Percentiles rank a stretch among this genome's conserved stretches.
These are phyloP conservation scores for Tetracladium setigerum DNA, from an alignment of 495 filamentous ascomycete genomes.

Conservation along the genomic window DNA sequence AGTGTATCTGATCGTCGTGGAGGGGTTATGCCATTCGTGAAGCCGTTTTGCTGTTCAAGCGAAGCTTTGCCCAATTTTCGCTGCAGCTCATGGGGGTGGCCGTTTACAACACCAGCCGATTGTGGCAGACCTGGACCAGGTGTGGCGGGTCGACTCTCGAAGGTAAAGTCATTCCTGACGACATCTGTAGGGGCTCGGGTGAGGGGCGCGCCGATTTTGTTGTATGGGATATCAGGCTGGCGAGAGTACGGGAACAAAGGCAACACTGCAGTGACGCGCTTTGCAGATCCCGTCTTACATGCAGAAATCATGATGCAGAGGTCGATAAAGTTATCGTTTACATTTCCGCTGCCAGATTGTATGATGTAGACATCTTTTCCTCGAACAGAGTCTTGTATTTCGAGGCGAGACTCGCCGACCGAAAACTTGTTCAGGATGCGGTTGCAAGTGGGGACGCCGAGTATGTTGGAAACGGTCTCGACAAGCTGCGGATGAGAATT, in stretches of 20 bases:
- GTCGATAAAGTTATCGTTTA: conserved; percentile 95
- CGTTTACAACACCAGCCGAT: conserved; percentile 44
- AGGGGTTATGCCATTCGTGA: conserved; percentile 26
- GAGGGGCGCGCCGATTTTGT: conserved; percentile 84
- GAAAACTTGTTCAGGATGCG: conserved; percentile 85
- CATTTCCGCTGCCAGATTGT: conserved; percentile 78
- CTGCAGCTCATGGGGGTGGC: conserved; percentile 58
- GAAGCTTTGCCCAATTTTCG: conserved; percentile 57
- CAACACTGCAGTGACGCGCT: conserved; percentile 84
- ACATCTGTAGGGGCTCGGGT: conserved; percentile 53
- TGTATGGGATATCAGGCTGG: conserved; percentile 93
- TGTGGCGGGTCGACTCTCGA: conserved; percentile 85
- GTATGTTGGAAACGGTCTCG: conserved; percentile 73
- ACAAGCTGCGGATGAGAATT: conserved; percentile 86
- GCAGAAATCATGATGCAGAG: conserved; percentile 95
- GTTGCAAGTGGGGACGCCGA: conserved; percentile 77
- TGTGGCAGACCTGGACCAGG: conserved; percentile 62
- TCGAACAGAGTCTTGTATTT: conserved; percentile 91
- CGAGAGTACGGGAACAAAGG: conserved; percentile 95
- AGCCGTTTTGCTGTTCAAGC: conserved; percentile 38
- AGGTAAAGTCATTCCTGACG: conserved; percentile 67
- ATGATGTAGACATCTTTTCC: conserved; percentile 98
- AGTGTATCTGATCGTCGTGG: conserved; percentile 48
- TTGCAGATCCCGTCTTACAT: conserved; percentile 93
- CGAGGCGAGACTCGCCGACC: conserved; percentile 89